Base-by-base conservation (phyloP, 495 filamentous ascomycete species). In the Aspergillus incahuasiensis region DNA sequence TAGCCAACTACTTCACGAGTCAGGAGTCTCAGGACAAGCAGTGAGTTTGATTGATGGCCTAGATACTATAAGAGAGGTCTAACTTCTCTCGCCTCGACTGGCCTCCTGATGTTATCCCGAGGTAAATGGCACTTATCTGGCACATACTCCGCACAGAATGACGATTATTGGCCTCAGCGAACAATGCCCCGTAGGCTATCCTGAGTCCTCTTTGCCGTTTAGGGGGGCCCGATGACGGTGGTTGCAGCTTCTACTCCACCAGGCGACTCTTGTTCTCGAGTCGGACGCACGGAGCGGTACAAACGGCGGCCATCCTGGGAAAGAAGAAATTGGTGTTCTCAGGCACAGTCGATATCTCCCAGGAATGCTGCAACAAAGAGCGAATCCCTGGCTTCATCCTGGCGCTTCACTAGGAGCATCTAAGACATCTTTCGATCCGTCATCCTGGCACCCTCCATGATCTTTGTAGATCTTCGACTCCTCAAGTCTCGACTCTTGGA, bases 191-290 rank as follows among this genome's bases (percentile, higher is more conserved):
- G 32, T 35, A 43, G 43, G 52, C n/a, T 48, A 46, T 25, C 9
- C 28, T 46, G 28, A 30, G 39, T 52, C 49, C 18, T 18, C 24
- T 52, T 38, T 45, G 24, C 25, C 51, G 32, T 43, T 39, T 50
- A 40, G 20, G 48, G 32, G 13, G 30, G n/a, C n/a, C 12, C 30
- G 47, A 38, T 39, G 47, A 49, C 32, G 28, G 11, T 39, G 32
- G 30, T 52, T 22, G 34, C 47, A 5, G 47, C 34, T 40, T 35
- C 20, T 24, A 13, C 39, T 52, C 48, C 48, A 52, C 48, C 48
- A 19, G 28, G 38, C 20, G 48, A 35, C 34, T 28, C 39, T 41
- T 16, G 20, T 18, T 18, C 34, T 24, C 32, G 47, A 34, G 28
- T 5, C 32, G 8, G 8, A 12, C 5, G 6, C 32, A 5, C 32